These are phyloP conservation scores for Chrysosporium keratinophilum DNA, from an alignment of 2,329 filamentous ascomycete genomes.

Conservation along the genomic window DNA sequence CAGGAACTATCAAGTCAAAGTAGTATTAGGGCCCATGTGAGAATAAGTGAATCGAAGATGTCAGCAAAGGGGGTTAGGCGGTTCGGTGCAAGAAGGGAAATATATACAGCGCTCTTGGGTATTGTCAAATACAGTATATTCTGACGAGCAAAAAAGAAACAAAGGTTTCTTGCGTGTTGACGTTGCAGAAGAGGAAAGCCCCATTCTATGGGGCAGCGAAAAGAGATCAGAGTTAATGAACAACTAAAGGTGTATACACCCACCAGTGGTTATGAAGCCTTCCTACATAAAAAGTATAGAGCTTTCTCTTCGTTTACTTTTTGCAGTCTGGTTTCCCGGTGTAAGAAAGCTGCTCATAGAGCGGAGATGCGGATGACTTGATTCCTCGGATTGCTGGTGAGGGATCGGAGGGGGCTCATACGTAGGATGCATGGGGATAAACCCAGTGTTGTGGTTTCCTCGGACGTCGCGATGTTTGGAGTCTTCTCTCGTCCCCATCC, in stretches of 20 bases:
- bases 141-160: background rate
- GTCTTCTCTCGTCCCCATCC: conserved; percentile 19
- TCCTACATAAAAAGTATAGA: conserved; percentile 39
- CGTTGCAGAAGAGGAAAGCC: background rate
- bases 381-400: conserved; percentile 17
- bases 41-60: background rate
- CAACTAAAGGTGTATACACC: no score
- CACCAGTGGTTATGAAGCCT: no score
- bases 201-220: background rate
- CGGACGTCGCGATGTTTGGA: conserved; percentile 18
- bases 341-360: conserved; percentile 35
- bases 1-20: background rate
- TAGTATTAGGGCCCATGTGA: background rate
- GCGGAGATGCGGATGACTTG: conserved; percentile 21
- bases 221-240: background rate
- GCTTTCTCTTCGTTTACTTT: conserved; percentile 41
- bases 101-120: no score
- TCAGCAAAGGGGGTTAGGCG: background rate
- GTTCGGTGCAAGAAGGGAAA: background rate
- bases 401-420: conserved; percentile 34
- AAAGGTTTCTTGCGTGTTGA: background rate
- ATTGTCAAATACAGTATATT: background rate
- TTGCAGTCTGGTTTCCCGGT: conserved; percentile 26
- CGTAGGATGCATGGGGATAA: conserved; percentile 42
- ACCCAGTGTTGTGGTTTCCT: conserved; percentile 39